Percentiles rank a stretch among this genome's conserved stretches.
Conservation (phyloP, 257 asterid genomes). For the Echites panduratus region DNA sequence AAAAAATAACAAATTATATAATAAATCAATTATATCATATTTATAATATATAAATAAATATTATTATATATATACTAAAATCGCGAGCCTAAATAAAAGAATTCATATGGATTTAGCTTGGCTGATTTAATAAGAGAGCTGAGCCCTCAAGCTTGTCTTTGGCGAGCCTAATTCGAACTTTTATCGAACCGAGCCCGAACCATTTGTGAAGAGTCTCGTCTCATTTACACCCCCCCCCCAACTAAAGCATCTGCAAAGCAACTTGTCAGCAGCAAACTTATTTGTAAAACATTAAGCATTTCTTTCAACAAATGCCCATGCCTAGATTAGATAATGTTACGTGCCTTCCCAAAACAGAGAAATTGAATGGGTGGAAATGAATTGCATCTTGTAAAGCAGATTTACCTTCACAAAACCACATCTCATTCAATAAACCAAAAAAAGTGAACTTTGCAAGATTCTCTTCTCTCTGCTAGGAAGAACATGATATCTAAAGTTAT, state of each 20-base stretch:
- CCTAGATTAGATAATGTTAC: not conserved
- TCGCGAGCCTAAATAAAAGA: too few species aligned
- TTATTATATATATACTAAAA: too few species aligned
- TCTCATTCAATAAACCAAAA: not conserved
- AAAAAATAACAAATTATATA: too few species aligned
- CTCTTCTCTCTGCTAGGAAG: not conserved
- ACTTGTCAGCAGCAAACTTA: not conserved
- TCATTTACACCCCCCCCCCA: too few species aligned
- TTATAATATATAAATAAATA: too few species aligned
- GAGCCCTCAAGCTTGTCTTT: too few species aligned
- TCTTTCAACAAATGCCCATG: not conserved
- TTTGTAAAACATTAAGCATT: not conserved
- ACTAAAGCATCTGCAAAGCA: not conserved
- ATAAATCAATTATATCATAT: too few species aligned
- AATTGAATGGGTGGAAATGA: not conserved
- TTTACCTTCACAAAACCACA: not conserved
- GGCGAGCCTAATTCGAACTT: too few species aligned
- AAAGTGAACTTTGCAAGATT: not conserved
- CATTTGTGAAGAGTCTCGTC: too few species aligned
- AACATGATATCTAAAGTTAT: not conserved
- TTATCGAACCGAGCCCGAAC: too few species aligned
- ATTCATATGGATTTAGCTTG: too few species aligned
- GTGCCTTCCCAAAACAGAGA: not conserved
- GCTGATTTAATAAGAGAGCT: too few species aligned
- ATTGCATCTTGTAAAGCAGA: not conserved